Evolutionary conservation across 352 stramenopile species (phyloP), one percentile per base, ranked within the genome.

Genomic region (Globisporangium paddicum): DNA sequence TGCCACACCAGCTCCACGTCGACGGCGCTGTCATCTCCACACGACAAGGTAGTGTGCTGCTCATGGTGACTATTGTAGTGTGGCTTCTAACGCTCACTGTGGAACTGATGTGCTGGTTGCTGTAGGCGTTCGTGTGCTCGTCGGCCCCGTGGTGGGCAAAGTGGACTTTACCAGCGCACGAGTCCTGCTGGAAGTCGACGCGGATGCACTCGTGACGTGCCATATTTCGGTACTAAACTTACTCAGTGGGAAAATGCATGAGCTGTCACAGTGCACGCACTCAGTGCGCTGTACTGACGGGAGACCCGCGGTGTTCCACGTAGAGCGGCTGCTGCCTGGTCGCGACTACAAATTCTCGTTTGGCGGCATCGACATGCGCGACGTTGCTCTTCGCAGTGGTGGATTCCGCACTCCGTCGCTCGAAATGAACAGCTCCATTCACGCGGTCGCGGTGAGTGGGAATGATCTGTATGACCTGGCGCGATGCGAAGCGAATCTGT

Each of bases 61-160:
- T 4, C 11, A 30, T 3, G 18, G 8, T 25, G 11, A 21, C 19
- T 19, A 18, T 37, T 2, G 10, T n/a, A n/a, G 44, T n/a, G 28
- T 14, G 13, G 5, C 26, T 34, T 52, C 26, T 23, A 52, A 37
- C 13, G 25, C n/a, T n/a, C n/a, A 18, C 1, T 32, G 25, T 35
- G 14, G n/a, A n/a, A n/a, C n/a, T n/a, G n/a, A 35, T 38, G 6
- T 11, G 16, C 21, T 37, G 21, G 2, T n/a, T 21, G 18, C n/a
- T 56, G 8, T 30, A 86, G 73, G 67, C 25, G 79, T 88, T 1
- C 69, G 67, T 14, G 79, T 91, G n/a, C 51, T 80, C 10, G 35
- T 91, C 7, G 81, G 81, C 0, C 84, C 84, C 0, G 82, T 94
- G 0, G 70, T 94, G 9, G 85, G 82, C 16, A 79, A 72, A 64